Base-by-base conservation (phyloP, 75 land plant species). In the Pinus tabuliformis region DNA sequence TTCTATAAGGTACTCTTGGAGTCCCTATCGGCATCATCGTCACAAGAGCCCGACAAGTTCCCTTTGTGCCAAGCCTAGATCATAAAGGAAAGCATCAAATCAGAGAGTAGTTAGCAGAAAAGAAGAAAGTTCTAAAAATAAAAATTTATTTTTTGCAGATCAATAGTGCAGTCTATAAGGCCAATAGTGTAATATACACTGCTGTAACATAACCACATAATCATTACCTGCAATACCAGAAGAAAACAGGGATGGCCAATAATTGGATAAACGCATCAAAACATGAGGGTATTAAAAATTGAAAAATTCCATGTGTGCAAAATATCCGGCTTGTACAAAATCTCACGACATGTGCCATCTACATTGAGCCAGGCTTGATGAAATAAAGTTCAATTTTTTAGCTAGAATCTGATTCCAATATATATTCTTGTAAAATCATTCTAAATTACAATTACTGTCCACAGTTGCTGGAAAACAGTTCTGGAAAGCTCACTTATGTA, bases 21-120 rank as follows among this genome's bases (percentile, higher is more conserved):
- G 89, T 87, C 13, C 99, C 94, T 26, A 96, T 91, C 1, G 98
- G 98, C 99, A 96, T 96, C 99, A 93, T 93, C 16, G 64, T 73
- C 30, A 91, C 85, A 36, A 86, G 88, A 18, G 84, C 89, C 72
- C 92, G 86, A 45, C 82, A 81, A 42, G 87, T 45, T 66, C 75
- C 80, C 70, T 64, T 59, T 33, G 73, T 78, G 37, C 71, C 30
- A 66, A 59, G 73, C 76, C 94, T 91, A 87, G 58, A 73, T 49
- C 58, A 56, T 6, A 56, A 39, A n/a, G 15, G 18, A 20, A 30
- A 16, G 9, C 21, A 30, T 5, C 18, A 24, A 56, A 60, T 61
- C 58, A 60, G 26, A 49, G 9, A 75, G 30, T 49, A 54, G 49
- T 13, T 4, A 14, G n/a, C 14, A 52, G 16, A 49, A 52, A 33